Percentiles rank a stretch among this genome's conserved stretches.
Evolutionary conservation across 2,329 filamentous ascomycete species (phyloP).

Genomic region (Trichoderma gracile): DNA sequence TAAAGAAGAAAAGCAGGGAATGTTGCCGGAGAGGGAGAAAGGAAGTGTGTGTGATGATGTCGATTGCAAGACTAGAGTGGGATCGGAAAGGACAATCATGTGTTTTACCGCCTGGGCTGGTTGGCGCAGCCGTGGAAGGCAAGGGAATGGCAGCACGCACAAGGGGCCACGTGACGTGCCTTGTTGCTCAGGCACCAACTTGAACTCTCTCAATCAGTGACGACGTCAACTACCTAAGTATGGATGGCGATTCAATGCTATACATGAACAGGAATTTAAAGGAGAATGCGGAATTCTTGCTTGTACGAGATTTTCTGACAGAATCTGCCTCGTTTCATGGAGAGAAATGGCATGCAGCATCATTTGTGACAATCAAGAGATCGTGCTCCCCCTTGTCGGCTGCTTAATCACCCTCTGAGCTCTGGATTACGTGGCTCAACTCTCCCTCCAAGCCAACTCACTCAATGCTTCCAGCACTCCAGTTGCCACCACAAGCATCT

Average conservation of each 20-base stretch:
- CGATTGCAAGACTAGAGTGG: conserved; percentile 24
- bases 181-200: conserved; percentile 22
- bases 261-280: no score
- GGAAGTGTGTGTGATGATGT: conserved; percentile 24
- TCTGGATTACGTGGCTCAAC: no score
- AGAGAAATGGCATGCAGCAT: no score
- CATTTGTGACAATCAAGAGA: no score
- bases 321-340: no score
- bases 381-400: no score
- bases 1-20: background rate
- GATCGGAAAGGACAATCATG: conserved; percentile 25
- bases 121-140: background rate
- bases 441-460: no score
- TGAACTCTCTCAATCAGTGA: background rate
- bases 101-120: conserved; percentile 16
- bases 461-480: no score
- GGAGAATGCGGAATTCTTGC: no score
- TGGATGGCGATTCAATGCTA: background rate
- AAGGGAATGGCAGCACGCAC: background rate
- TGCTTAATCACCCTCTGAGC: no score
- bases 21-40: background rate
- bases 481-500: no score
- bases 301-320: no score
- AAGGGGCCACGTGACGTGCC: conserved; percentile 22
- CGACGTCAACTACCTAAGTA: background rate